Percentiles rank a stretch among this genome's conserved stretches.
Evolutionary conservation across 306 rosid genomes (phyloP).

Genomic region (Luffa acutangula): DNA sequence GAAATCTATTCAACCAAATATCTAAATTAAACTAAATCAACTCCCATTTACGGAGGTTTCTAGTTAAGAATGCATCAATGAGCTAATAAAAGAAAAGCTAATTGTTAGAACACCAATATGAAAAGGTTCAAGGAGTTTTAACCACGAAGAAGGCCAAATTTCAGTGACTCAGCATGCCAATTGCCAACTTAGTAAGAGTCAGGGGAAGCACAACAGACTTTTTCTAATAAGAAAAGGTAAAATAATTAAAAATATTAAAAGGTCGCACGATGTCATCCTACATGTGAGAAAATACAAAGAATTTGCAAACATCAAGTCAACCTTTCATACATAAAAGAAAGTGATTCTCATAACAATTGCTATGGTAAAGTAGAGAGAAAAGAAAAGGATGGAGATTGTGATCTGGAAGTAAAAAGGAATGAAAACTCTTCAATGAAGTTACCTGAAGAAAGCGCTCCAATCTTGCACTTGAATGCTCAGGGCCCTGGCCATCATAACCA

Average conservation of each 20-base stretch:
- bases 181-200: background rate
- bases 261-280: background rate
- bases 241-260: background rate
- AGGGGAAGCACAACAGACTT: background rate
- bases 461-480: constrained; percentile 91
- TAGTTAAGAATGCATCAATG: background rate
- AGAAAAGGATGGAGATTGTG: background rate
- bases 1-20: constrained; percentile 3
- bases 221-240: background rate
- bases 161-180: background rate
- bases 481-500: constrained; percentile 96
- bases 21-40: background rate
- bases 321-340: background rate
- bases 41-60: background rate
- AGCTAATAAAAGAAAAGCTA: background rate
- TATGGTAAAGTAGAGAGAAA: background rate
- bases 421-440: background rate
- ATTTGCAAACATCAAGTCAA: background rate
- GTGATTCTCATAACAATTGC: background rate
- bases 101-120: background rate
- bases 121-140: background rate
- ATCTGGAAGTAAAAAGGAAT: background rate
- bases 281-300: background rate
- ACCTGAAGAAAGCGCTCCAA: constrained; percentile 96
- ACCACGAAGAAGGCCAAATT: background rate